Base-by-base conservation (phyloP, 441 rosid species). In the Sinapis alba region DNA sequence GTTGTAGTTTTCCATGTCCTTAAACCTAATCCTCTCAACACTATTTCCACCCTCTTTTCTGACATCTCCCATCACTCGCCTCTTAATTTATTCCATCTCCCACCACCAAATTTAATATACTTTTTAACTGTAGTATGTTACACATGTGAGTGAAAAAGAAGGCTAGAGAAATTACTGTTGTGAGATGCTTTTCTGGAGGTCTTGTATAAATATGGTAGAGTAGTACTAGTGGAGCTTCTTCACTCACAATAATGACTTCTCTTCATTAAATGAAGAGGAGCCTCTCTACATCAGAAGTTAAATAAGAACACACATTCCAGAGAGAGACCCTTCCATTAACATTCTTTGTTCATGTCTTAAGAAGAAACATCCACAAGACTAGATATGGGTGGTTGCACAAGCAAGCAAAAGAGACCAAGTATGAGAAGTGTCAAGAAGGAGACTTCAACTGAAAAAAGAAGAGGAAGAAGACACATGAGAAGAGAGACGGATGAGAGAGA, bases 361-460 rank as follows among this genome's bases (percentile, higher is more conserved):
- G 26, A 65, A 60, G 26, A 47, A 45, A 9, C 6, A 34, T 60
- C 34, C 20, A 30, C 2, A 70, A 6, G 60, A 57, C 2, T 56
- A 73, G 54, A 62, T 19, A 89, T 89, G 96, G 91, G 87, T 53
- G 81, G 85, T 20, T 86, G 81, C 68, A 71, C 73, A 15, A 84
- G 88, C 81, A 90, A 83, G 87, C 86, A 62, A 71, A 56, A 57
- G 75, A 69, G 50, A 8, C 30, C 16, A 34, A 58, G 57, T 26
- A 36, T 10, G 36, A 62, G 41, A 69, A 68, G 75, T 62, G 45
- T 69, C 28, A 69, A 79, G 30, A 71, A 63, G 34, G 62, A 58
- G 73, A 79, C 63, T 45, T 78, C 89, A 74, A 78, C 62, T 1
- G 85, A 82, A 38, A 84, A 81, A 78, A 87, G 83, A 69, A 79